phyloP scores from a whole-genome alignment of 345 rosid genomes.

The Pistacia vera region DNA sequence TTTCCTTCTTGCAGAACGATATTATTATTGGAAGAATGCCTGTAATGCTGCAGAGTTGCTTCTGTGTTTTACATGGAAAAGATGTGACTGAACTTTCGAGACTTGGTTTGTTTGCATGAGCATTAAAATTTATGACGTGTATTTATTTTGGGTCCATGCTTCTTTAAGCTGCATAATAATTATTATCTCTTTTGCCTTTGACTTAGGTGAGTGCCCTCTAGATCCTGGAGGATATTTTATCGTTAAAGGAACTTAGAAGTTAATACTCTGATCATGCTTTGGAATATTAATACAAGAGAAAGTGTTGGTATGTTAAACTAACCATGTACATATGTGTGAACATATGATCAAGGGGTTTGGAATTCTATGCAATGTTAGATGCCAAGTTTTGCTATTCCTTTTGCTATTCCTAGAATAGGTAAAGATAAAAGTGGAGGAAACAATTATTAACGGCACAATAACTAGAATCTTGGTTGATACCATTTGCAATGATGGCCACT shows the following conservation, averaged over 20 bases:
- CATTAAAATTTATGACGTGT: conserved; percentile 5
- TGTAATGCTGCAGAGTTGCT: conserved; percentile 79
- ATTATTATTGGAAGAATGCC: conserved; percentile 87
- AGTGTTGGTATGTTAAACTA: not conserved
- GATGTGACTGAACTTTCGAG: conserved; percentile 93
- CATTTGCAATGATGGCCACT: too few species aligned
- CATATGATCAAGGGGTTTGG: not conserved
- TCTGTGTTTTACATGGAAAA: conserved; percentile 75
- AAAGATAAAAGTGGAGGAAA: not conserved
- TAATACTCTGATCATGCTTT: conserved; percentile 21
- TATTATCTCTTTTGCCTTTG: conserved; percentile 15
- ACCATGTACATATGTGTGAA: not conserved
- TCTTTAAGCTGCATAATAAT: conserved; percentile 8
- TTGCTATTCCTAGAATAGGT: not conserved
- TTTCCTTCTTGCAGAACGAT: conserved; percentile 48
- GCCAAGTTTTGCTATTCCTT: not conserved
- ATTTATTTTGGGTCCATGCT: not conserved
- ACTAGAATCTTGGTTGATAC: not conserved
- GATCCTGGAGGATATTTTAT: conserved; percentile 97
- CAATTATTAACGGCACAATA: not conserved
- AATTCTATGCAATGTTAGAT: not conserved
- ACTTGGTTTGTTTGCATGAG: conserved; percentile 58
- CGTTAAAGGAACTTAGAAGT: conserved; percentile 92
- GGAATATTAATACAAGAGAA: not conserved
- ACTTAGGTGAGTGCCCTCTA: conserved; percentile 91